Evolutionary conservation across 2,329 filamentous ascomycete genomes (phyloP).

Genomic region (Epichloe glyceriae): DNA sequence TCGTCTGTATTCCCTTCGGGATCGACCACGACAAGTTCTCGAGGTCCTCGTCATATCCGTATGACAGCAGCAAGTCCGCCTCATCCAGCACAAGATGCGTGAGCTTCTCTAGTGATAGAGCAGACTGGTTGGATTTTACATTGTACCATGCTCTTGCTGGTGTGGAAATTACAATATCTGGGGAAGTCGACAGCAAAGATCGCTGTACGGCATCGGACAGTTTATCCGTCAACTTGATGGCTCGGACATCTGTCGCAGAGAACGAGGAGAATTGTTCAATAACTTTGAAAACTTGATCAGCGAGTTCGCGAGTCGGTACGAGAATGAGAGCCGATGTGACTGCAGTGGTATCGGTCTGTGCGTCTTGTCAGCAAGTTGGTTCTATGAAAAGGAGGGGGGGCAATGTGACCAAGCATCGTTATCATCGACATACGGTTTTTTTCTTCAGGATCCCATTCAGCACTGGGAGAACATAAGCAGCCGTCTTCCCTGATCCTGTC

Average conservation of each 20-base stretch:
- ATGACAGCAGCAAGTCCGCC: conserved; percentile 83
- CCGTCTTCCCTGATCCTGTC: conserved; percentile 93
- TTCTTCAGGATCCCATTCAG: conserved; percentile 70
- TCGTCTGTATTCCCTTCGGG: conserved; percentile 76
- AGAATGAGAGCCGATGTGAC: conserved; percentile 70
- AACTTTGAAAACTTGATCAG: conserved; percentile 74
- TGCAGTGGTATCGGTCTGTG: conserved; percentile 34
- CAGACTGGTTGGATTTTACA: conserved; percentile 49
- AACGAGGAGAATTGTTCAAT: conserved; percentile 67
- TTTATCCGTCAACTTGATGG: conserved; percentile 80
- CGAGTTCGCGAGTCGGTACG: conserved; percentile 87
- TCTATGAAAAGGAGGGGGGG: neutral
- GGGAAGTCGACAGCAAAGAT: conserved; percentile 70
- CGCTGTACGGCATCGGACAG: conserved; percentile 80
- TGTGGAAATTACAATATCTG: conserved; percentile 84
- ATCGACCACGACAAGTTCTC: conserved; percentile 64
- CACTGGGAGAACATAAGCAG: conserved; percentile 87
- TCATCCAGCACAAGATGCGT: conserved; percentile 82
- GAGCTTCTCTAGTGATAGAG: conserved; percentile 58
- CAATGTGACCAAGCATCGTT: neutral
- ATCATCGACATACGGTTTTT: conserved; percentile 43
- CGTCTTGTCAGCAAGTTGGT: conserved; percentile 5
- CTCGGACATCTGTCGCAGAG: conserved; percentile 71
- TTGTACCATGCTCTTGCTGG: conserved; percentile 73
- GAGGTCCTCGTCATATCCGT: conserved; percentile 87